Percentiles rank a stretch among this genome's conserved stretches.
These are phyloP conservation scores for Dactylella cylindrospora DNA, from an alignment of 2,329 filamentous ascomycete genomes.

Conservation along the genomic window DNA sequence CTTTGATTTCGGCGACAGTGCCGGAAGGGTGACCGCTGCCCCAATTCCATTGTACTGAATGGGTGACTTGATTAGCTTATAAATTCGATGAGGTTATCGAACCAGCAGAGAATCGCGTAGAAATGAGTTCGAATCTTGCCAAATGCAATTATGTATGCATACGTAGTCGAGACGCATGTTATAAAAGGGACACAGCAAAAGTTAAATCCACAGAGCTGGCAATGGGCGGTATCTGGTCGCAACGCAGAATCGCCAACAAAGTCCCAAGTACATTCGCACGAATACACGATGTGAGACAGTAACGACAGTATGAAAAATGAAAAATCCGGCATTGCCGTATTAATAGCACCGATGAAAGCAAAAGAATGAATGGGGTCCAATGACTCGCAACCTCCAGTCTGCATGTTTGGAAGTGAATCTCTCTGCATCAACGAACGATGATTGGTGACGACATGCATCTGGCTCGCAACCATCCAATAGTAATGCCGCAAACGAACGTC, in stretches of 20 bases:
- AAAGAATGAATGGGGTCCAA: constrained; percentile 4
- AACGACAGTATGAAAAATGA: not conserved
- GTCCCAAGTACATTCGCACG: not conserved
- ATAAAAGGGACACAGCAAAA: too few relatives aligned
- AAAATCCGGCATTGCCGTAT: not conserved
- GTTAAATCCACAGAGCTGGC: too few relatives aligned
- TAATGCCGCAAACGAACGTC: not conserved
- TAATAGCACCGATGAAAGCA: not conserved
- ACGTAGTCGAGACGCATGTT: too few relatives aligned
- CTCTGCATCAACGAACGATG: not conserved
- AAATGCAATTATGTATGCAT: too few relatives aligned
- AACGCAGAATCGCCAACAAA: constrained; percentile 31
- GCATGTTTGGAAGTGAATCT: not conserved
- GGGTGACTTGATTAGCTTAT: not conserved
- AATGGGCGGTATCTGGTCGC: too few relatives aligned
- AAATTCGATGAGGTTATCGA: constrained; percentile 1
- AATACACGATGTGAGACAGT: not conserved
- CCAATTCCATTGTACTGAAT: constrained; percentile 66
- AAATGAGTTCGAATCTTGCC: too few relatives aligned
- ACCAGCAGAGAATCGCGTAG: too few relatives aligned
- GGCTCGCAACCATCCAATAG: too few relatives aligned
- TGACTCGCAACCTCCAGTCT: not conserved
- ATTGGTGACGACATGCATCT: not conserved
- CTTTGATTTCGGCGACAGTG: constrained; percentile 61
- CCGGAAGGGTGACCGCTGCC: constrained; percentile 60